These are phyloP conservation scores for Blumeriella jaapii DNA, from an alignment of 2,329 filamentous ascomycete genomes.

Conservation along the genomic window DNA sequence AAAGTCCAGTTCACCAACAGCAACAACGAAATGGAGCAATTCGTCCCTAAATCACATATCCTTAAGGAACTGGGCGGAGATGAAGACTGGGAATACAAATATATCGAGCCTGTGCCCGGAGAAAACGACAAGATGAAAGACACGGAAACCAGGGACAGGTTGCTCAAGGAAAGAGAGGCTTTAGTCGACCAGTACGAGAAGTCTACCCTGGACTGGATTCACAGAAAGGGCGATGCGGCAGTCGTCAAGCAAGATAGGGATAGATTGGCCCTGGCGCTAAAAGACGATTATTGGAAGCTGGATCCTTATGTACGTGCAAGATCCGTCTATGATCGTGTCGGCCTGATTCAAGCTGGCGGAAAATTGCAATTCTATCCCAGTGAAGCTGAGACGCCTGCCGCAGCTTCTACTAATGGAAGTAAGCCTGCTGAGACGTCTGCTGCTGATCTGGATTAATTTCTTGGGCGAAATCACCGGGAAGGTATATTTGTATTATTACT, in stretches of 20 bases:
- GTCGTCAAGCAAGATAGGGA: constrained; percentile 47
- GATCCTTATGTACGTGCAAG: constrained; percentile 79
- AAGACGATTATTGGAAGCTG: constrained; percentile 73
- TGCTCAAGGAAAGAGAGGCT: constrained; percentile 51
- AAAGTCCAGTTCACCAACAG: constrained; percentile 92
- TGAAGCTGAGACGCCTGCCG: constrained; percentile 5
- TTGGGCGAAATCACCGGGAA: not conserved
- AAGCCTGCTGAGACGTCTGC: constrained; percentile 18
- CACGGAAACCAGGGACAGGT: constrained; percentile 45
- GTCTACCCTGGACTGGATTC: constrained; percentile 66
- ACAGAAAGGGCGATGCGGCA: constrained; percentile 28
- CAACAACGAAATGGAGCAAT: constrained; percentile 64
- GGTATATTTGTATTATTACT: constrained; percentile 6
- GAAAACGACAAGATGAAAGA: constrained; percentile 72
- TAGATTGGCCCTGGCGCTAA: constrained; percentile 50
- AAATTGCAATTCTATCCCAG: constrained; percentile 58
- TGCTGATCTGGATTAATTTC: constrained; percentile 23
- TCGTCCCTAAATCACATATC: constrained; percentile 59
- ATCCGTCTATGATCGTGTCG: constrained; percentile 73
- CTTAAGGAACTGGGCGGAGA: constrained; percentile 76
- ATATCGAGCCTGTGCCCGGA: constrained; percentile 59
- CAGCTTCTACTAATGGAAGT: constrained; percentile 8
- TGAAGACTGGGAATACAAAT: constrained; percentile 75
- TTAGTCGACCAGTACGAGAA: constrained; percentile 66
- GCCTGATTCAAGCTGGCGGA: constrained; percentile 57